Base-by-base conservation (phyloP, 176 grass and related monocot genomes). In the Aegilops longissima region DNA sequence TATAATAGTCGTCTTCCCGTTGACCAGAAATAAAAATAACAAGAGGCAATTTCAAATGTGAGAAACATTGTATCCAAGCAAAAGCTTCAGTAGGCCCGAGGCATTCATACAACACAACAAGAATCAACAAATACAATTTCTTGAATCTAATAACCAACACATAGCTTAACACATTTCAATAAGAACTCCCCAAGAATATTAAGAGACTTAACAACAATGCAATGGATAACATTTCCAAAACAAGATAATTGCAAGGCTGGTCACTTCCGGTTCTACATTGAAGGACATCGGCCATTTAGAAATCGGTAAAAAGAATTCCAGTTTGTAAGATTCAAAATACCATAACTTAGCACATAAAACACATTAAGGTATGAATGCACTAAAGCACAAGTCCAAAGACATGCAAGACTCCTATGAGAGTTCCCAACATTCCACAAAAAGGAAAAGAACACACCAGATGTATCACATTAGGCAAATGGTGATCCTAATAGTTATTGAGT, bases 341-440 rank as follows among this genome's bases (percentile, higher is more conserved):
- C 81, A 83, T 61, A 52, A 76, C 45, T 76, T 20, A 27, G 14
- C 73, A 75, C 7, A 52, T 76, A 25, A 76, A 52, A 62, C 7
- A 42, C 63, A 52, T 34, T 68, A 68, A 66, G 39, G 39, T 13
- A 44, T 61, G 29, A 49, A 84, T 35, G 23, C 33, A 44, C 38
- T 83, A 51, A 20, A 38, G 59, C 44, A 79, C 34, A 78, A 7
- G 84, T 42, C 63, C 33, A 85, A 85, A 77, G 13, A 86, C 78
- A 68, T 30, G 62, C 61, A 62, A 40, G 36, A 86, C 31, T 69
- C 31, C 42, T 39, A 78, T 21, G 21, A 68, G 83, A 68, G 62
- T 78, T 25, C 14, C 42, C 61, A 67, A 69, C 20, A 36, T 77
- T 78, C 23, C 23, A 74, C 83, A 40, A 38, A 56, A 34, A 85